A percentile compares a stretch with the other conserved stretches of the same genome.
phyloP scores from a whole-genome alignment of 176 grass and related monocot species.

The Musa schizocarpa region DNA sequence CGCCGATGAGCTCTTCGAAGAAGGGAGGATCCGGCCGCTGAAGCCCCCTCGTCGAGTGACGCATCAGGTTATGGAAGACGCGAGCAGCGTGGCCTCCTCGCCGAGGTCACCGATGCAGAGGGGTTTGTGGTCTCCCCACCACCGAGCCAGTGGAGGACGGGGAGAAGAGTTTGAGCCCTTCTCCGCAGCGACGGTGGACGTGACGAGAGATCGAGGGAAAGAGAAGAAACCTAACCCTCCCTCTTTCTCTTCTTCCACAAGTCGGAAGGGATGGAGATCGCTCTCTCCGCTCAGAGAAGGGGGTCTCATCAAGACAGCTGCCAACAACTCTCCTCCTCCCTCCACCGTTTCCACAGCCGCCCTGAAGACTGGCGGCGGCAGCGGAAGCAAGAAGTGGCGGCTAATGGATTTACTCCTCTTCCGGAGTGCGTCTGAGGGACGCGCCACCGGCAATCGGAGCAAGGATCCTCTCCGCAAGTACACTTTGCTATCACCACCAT shows the following conservation, averaged over 20 bases:
- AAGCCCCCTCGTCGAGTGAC: slow-evolving; percentile 12
- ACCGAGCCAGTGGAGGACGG: not conserved
- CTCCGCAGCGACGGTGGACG: not conserved
- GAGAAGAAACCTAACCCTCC: not conserved
- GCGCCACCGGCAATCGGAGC: slow-evolving; percentile 17
- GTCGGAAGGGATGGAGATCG: slow-evolving; percentile 14
- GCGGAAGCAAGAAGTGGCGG: slow-evolving; percentile 14
- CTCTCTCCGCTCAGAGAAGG: slow-evolving; percentile 11
- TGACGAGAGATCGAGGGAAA: not conserved
- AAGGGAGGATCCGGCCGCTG: slow-evolving; percentile 23
- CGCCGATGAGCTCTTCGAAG: slow-evolving; percentile 21
- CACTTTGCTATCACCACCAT: not conserved
- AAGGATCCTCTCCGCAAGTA: slow-evolving; percentile 23
- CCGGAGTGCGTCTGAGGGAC: slow-evolving; percentile 19
- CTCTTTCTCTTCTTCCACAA: not conserved
- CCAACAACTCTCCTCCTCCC: not conserved
- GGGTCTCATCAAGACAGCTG: not conserved
- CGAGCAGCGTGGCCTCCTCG: slow-evolving; percentile 10
- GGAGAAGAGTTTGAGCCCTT: slow-evolving; percentile 5
- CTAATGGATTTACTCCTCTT: slow-evolving; percentile 22
- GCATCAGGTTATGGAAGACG: not conserved
- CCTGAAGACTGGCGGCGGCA: not conserved
- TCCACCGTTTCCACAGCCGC: not conserved
- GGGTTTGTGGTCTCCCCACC: not conserved
- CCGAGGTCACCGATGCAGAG: not conserved